phyloP scores from a whole-genome alignment of 2,329 filamentous ascomycete species.

The Ilyonectria destructans region DNA sequence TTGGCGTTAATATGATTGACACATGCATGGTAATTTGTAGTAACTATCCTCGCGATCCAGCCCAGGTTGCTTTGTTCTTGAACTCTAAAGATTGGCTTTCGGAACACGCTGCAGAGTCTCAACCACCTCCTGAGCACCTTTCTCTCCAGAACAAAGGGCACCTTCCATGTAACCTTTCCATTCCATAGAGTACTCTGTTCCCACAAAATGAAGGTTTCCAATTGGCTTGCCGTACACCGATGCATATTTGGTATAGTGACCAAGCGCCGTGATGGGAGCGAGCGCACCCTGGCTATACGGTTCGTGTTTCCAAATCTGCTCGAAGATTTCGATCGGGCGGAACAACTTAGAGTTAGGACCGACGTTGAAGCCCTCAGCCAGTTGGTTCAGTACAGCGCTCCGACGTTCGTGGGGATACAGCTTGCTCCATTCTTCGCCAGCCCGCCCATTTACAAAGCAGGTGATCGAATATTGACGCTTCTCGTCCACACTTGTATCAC shows the following conservation, averaged over 20 bases:
- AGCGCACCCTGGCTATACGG: slow-evolving; percentile 54
- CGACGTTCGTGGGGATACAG: slow-evolving; percentile 49
- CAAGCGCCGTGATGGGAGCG: slow-evolving; percentile 53
- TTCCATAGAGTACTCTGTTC: slow-evolving; percentile 63
- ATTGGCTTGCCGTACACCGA: slow-evolving; percentile 52
- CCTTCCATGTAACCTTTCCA: slow-evolving; percentile 71
- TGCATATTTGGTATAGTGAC: slow-evolving; percentile 49
- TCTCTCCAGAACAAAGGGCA: slow-evolving; percentile 62
- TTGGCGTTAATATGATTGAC: neutral
- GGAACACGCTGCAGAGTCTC: slow-evolving; percentile 34
- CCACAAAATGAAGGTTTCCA: slow-evolving; percentile 65
- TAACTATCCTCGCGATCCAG: neutral
- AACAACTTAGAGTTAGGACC: slow-evolving; percentile 40
- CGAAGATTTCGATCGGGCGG: slow-evolving; percentile 51
- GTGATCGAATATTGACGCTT: slow-evolving; percentile 54
- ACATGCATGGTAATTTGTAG: neutral
- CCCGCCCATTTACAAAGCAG: slow-evolving; percentile 59
- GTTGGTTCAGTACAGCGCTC: slow-evolving; percentile 53
- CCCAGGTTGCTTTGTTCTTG: neutral
- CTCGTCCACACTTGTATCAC: slow-evolving; percentile 59
- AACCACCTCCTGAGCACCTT: slow-evolving; percentile 60
- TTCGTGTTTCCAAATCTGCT: slow-evolving; percentile 55
- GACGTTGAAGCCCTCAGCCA: slow-evolving; percentile 50
- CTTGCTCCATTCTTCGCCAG: slow-evolving; percentile 56
- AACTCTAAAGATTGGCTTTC: slow-evolving; percentile 28